A percentile compares a stretch with the other conserved stretches of the same genome.
These are phyloP conservation scores for Penicillium arizonense DNA, from an alignment of 495 filamentous ascomycete species.

Conservation along the genomic window DNA sequence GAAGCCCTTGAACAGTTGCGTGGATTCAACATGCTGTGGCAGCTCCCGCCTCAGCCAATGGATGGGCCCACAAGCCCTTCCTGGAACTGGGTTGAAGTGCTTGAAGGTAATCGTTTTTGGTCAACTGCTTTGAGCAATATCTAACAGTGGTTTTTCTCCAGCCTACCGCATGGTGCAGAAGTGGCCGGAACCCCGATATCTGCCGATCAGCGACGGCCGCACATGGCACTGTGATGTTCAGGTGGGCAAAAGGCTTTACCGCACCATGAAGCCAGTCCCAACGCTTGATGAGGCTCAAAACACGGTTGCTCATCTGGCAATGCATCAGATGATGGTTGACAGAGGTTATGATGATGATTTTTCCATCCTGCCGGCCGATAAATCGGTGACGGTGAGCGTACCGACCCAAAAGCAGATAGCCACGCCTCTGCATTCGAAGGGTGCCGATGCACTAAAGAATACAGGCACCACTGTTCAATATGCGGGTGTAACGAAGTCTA, in stretches of 20 bases:
- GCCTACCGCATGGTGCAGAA: conserved; percentile 24
- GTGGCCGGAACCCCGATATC: conserved; percentile 19
- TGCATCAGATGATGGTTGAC: conserved; percentile 21
- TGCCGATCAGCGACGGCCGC: conserved; percentile 7
- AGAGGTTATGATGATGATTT: background rate
- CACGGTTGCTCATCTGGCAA: conserved; percentile 26
- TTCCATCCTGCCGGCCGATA: background rate
- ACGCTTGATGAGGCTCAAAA: conserved; percentile 19
- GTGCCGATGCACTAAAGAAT: background rate
- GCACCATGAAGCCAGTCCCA: conserved; percentile 12
- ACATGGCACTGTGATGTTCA: conserved; percentile 26
- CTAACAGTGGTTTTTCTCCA: conserved; percentile 6
- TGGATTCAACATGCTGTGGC: conserved; percentile 22
- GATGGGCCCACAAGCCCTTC: conserved; percentile 8
- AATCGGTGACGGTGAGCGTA: background rate
- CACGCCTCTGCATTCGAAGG: background rate
- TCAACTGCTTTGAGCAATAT: background rate
- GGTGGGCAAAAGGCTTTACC: conserved; percentile 8
- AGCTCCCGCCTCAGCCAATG: conserved; percentile 25
- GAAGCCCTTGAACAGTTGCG: conserved; percentile 24
- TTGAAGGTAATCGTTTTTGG: conserved; percentile 24
- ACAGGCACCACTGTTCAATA: background rate
- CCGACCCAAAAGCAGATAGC: background rate
- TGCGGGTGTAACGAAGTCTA: background rate
- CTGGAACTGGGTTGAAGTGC: conserved; percentile 31